These are phyloP conservation scores for Batkoa obscura DNA, from an alignment of 371 early-diverging fungal species.

Conservation along the genomic window DNA sequence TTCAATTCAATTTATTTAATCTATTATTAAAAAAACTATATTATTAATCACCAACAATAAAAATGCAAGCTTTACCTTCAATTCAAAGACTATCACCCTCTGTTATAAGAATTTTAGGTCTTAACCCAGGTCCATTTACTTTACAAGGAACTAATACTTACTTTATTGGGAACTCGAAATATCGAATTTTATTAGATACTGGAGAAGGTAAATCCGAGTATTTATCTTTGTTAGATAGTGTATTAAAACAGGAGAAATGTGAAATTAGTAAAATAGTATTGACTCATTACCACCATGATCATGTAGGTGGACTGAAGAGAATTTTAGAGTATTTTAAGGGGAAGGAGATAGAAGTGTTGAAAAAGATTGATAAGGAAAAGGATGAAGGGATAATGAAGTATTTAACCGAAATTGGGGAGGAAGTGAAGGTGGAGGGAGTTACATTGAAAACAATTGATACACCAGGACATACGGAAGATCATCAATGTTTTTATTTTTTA, in stretches of 20 bases:
- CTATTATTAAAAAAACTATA: too few species aligned
- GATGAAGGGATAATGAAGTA: conserved; percentile 10
- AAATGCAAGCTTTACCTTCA: too few species aligned
- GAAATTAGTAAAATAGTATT: conserved; percentile 56
- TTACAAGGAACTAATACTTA: conserved; percentile 81
- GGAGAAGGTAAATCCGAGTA: conserved; percentile 64
- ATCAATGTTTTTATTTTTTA: conserved; percentile 44
- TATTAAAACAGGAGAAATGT: conserved; percentile 24
- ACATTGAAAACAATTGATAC: conserved; percentile 46
- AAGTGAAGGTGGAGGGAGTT: conserved; percentile 24
- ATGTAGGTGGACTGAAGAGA: conserved; percentile 44
- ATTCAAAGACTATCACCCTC: conserved; percentile 22
- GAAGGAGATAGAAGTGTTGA: conserved; percentile 12
- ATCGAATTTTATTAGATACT: conserved; percentile 55
- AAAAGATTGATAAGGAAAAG: conserved; percentile 10
- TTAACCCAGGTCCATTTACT: conserved; percentile 54
- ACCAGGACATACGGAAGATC: conserved; percentile 72
- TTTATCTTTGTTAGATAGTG: conserved; percentile 20
- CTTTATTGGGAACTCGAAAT: conserved; percentile 52
- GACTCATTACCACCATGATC: conserved; percentile 70
- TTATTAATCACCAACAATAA: too few species aligned
- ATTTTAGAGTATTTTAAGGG: conserved; percentile 10
- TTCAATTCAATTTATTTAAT: too few species aligned
- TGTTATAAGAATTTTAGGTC: conserved; percentile 37
- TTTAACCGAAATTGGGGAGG: conserved; percentile 11